Evolutionary conservation across 139 green algal genomes (phyloP).

Genomic region (Closterium sp.): DNA sequence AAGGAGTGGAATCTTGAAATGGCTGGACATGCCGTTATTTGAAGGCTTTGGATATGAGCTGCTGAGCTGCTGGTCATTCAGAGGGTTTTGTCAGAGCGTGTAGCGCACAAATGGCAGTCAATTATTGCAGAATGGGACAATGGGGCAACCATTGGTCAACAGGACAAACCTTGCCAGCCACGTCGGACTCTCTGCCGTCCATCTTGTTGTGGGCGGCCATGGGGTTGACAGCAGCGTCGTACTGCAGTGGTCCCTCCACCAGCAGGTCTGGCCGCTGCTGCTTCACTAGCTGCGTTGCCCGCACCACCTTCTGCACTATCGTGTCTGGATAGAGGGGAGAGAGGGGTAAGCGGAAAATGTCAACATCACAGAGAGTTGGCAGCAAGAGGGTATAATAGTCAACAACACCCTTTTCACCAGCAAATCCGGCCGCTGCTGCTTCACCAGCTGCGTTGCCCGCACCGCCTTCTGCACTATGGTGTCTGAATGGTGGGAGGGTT

Average conservation of each 20-base stretch:
- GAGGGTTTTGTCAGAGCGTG: no score
- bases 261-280: constrained; percentile 60
- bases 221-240: constrained; percentile 44
- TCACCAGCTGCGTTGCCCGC: constrained; percentile 64
- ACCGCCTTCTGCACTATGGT: constrained; percentile 63
- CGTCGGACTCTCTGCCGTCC: constrained; percentile 66
- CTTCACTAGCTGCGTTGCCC: constrained; percentile 67
- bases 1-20: no score
- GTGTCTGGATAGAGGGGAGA: constrained; percentile 8
- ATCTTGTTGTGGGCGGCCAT: constrained; percentile 71
- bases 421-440: constrained; percentile 61
- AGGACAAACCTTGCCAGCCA: constrained; percentile 62
- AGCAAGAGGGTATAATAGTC: no score
- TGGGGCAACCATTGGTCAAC: background rate
- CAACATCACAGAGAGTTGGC: no score
- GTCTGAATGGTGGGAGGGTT: background rate
- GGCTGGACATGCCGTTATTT: no score
- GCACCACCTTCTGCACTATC: constrained; percentile 75
- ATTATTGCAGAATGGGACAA: background rate
- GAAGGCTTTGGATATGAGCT: no score
- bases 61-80: no score
- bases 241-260: constrained; percentile 64
- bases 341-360: no score
- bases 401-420: no score
- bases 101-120: no score